Evolutionary conservation across 1,284 basidiomycete species (phyloP).

Genomic region (Puccinia triticina): DNA sequence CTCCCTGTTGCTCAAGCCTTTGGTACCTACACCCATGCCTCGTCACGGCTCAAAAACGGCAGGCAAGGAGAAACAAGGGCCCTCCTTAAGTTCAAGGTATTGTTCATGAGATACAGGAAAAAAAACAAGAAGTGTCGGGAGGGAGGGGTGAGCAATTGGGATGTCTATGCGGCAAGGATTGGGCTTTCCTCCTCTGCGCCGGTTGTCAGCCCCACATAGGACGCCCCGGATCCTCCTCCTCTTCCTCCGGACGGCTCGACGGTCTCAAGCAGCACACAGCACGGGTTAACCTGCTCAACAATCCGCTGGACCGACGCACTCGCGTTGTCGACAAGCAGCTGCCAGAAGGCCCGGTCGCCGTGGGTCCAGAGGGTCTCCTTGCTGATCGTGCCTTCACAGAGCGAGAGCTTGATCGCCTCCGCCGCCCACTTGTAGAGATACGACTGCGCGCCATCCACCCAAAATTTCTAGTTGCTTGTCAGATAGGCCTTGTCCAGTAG

Average conservation of each 20-base stretch:
- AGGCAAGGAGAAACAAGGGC: too few relatives aligned
- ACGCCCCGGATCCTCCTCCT: too few relatives aligned
- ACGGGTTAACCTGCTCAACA: constrained; percentile 20
- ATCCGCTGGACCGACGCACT: constrained; percentile 17
- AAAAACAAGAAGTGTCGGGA: too few relatives aligned
- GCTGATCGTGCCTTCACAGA: constrained; percentile 19
- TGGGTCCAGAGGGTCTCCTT: constrained; percentile 28
- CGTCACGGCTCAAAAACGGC: too few relatives aligned
- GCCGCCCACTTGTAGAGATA: constrained; percentile 43
- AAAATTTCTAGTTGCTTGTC: constrained; percentile 27
- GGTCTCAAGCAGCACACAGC: constrained; percentile 19
- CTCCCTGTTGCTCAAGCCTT: too few relatives aligned
- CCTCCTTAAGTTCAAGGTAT: too few relatives aligned
- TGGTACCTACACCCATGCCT: too few relatives aligned
- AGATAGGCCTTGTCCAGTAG: constrained; percentile 33
- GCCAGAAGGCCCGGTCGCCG: constrained; percentile 43
- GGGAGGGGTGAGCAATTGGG: too few relatives aligned
- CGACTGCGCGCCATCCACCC: constrained; percentile 26
- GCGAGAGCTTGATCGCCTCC: constrained; percentile 15
- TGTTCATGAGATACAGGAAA: too few relatives aligned
- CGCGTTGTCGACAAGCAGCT: neutral
- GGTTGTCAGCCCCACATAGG: too few relatives aligned
- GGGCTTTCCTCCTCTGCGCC: too few relatives aligned
- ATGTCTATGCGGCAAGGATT: too few relatives aligned
- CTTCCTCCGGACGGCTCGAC: neutral